phyloP scores from a whole-genome alignment of 192 early-diverging fungal genomes.

The Kappamyces sp. region DNA sequence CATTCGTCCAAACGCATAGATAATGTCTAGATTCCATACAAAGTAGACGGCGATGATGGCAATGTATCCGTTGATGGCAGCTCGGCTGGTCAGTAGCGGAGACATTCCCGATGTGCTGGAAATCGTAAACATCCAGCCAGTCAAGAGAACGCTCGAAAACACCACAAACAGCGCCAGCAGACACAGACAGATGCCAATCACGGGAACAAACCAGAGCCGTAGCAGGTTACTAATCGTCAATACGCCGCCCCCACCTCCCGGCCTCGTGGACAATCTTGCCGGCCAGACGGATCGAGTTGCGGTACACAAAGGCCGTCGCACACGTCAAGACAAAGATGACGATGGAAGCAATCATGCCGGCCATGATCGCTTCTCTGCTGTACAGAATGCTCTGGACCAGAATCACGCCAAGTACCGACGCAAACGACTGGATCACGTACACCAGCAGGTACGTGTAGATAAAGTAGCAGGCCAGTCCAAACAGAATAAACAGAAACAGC shows the following conservation, averaged over 20 bases:
- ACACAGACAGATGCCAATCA: too few species aligned
- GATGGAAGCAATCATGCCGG: background rate
- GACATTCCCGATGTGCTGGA: too few species aligned
- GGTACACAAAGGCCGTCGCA: background rate
- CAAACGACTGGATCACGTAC: background rate
- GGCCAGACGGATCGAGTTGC: slow-evolving; percentile 3
- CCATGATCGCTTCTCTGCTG: slow-evolving; percentile 3
- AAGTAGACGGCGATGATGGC: background rate
- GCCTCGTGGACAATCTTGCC: background rate
- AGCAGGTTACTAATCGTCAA: too few species aligned
- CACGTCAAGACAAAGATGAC: background rate
- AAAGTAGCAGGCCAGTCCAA: slow-evolving; percentile 4
- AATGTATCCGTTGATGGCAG: background rate
- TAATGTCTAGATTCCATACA: background rate
- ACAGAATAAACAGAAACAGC: slow-evolving; percentile 2
- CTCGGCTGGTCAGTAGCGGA: background rate
- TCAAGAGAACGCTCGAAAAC: too few species aligned
- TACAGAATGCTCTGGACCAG: slow-evolving; percentile 1
- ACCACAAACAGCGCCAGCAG: too few species aligned
- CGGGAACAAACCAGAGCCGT: too few species aligned
- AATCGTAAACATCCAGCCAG: too few species aligned
- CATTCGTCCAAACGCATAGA: background rate
- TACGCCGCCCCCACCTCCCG: too few species aligned
- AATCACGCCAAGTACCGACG: background rate
- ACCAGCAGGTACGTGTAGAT: background rate